phyloP scores from a whole-genome alignment of 257 asterid species.

The Eustoma russellianum region DNA sequence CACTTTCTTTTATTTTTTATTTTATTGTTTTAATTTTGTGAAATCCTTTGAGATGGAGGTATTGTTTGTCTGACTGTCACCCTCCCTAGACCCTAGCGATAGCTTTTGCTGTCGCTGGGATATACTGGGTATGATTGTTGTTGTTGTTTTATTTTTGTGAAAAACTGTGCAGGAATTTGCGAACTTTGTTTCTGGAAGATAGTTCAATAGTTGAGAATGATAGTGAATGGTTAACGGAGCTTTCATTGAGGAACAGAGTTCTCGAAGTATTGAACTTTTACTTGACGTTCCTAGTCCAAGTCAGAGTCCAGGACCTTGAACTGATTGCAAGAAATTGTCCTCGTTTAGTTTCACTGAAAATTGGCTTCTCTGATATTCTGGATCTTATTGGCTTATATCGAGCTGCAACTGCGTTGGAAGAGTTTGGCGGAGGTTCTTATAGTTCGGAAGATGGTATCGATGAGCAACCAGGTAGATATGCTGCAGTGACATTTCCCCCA shows the following conservation, averaged over 20 bases:
- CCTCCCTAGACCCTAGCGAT: too few species aligned
- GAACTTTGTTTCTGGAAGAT: constrained; percentile 61
- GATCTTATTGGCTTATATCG: constrained; percentile 47
- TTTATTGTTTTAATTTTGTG: not conserved
- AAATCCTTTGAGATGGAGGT: too few species aligned
- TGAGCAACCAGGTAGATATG: constrained; percentile 38
- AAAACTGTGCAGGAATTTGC: constrained; percentile 41
- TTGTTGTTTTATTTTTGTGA: not conserved
- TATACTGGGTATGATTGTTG: too few species aligned
- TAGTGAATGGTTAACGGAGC: constrained; percentile 69
- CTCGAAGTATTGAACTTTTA: constrained; percentile 71
- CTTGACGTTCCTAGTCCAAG: constrained; percentile 43
- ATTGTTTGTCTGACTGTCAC: too few species aligned
- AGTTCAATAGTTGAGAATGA: constrained; percentile 50
- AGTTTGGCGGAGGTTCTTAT: constrained; percentile 72
- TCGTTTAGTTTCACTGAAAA: constrained; percentile 51
- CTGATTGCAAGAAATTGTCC: constrained; percentile 62
- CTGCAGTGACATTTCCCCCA: constrained; percentile 38
- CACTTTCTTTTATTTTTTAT: not conserved
- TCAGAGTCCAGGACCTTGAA: constrained; percentile 51
- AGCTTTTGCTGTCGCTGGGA: too few species aligned
- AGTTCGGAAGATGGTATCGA: constrained; percentile 37
- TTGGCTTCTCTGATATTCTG: constrained; percentile 51
- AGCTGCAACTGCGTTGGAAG: constrained; percentile 55
- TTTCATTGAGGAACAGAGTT: constrained; percentile 48